Evolutionary conservation across 768 basidiomycete genomes (phyloP).

Genomic region (Zangia roseola): DNA sequence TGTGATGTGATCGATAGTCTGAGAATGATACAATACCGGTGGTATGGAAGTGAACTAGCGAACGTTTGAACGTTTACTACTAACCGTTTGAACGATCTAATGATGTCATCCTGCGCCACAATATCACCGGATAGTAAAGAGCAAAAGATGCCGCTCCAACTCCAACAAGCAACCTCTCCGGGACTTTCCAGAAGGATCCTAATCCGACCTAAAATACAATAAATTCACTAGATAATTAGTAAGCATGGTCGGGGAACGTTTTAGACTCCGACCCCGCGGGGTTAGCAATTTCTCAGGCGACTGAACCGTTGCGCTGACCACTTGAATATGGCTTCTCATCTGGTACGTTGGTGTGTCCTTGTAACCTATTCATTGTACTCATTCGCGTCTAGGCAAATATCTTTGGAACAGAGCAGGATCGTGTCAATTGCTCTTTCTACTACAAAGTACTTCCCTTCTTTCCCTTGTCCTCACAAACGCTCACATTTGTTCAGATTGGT

Average conservation of each 20-base stretch:
- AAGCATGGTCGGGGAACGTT: not conserved
- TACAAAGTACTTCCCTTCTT: conserved; percentile 66
- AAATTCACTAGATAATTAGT: not conserved
- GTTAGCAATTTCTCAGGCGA: conserved; percentile 13
- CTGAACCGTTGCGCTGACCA: not conserved
- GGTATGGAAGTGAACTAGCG: too few relatives aligned
- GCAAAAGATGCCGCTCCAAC: too few relatives aligned
- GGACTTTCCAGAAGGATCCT: too few relatives aligned
- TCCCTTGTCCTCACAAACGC: not conserved
- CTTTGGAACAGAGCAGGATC: conserved; percentile 91
- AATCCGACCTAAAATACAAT: too few relatives aligned
- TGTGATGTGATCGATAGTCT: too few relatives aligned
- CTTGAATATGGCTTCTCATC: conserved; percentile 63
- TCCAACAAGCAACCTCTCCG: too few relatives aligned
- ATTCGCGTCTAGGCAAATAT: conserved; percentile 72
- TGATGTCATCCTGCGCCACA: too few relatives aligned
- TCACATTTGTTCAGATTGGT: conserved; percentile 66
- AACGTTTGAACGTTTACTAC: too few relatives aligned
- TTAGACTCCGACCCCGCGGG: conserved; percentile 24
- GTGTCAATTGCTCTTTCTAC: conserved; percentile 99
- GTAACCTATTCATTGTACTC: not conserved
- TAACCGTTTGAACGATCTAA: too few relatives aligned
- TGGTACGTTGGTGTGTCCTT: conserved; percentile 44
- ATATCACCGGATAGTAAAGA: too few relatives aligned
- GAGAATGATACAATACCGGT: too few relatives aligned